Evolutionary conservation across 306 rosid species (phyloP).

Genomic region (Fagus crenata): DNA sequence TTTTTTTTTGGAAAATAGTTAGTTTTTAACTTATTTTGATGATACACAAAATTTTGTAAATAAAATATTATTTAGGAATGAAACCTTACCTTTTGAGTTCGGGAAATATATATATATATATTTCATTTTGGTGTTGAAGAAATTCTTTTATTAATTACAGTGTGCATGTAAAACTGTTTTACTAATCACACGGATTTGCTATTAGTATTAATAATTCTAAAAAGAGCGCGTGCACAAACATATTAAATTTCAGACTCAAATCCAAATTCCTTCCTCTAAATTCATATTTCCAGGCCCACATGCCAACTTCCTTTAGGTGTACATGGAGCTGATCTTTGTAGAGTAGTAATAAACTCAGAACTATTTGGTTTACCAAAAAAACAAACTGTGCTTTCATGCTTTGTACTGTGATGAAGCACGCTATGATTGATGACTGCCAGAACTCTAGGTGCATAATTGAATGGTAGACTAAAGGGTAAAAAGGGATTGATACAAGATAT

Average conservation of each 20-base stretch:
- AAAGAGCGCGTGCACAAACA: background rate
- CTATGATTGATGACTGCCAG: background rate
- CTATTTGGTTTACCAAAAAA: background rate
- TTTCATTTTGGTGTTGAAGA: no score
- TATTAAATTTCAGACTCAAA: background rate
- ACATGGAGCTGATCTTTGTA: conserved; percentile 24
- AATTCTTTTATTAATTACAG: no score
- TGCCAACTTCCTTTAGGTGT: background rate
- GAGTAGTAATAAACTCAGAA: background rate
- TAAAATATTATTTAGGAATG: no score
- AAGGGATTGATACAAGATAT: conserved; percentile 26
- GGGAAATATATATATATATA: no score
- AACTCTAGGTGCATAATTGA: conserved; percentile 1
- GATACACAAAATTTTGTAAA: no score
- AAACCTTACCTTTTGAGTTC: no score
- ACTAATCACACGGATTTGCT: no score
- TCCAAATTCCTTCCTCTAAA: background rate
- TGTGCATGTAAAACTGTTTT: no score
- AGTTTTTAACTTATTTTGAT: no score
- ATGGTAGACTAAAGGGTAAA: conserved; percentile 34
- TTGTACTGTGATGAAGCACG: background rate
- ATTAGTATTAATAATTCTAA: background rate
- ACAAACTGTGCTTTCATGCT: background rate
- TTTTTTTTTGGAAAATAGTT: no score
- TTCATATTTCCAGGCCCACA: background rate